Evolutionary conservation across 2,329 filamentous ascomycete genomes (phyloP).

Genomic region (Venturia effusa): DNA sequence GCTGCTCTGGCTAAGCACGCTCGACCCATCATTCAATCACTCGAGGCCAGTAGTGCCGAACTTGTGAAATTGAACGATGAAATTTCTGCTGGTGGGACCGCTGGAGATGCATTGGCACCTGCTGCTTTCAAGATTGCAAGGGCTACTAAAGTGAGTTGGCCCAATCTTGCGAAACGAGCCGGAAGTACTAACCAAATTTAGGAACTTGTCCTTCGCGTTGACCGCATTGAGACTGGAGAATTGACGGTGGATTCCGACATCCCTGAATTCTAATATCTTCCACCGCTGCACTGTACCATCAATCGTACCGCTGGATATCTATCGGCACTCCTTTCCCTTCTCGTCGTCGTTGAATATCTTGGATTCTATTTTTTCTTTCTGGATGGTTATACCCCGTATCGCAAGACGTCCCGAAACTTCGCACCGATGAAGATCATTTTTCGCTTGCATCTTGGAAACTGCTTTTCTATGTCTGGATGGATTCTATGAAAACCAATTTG

Average conservation of each 20-base stretch:
- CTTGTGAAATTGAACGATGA: slow-evolving; percentile 36
- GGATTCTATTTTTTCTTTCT: neutral
- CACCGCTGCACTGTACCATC: neutral
- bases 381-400: neutral
- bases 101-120: slow-evolving; percentile 52
- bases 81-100: neutral
- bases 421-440: neutral
- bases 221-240: slow-evolving; percentile 29
- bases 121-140: slow-evolving; percentile 80
- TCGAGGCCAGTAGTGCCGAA: slow-evolving; percentile 56
- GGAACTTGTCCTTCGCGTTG: slow-evolving; percentile 31
- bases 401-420: neutral
- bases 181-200: slow-evolving; percentile 16
- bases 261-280: slow-evolving; percentile 10
- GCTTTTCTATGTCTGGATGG: neutral
- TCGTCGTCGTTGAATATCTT: neutral
- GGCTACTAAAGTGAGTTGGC: slow-evolving; percentile 54
- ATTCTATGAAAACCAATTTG: no score
- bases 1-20: slow-evolving; percentile 41
- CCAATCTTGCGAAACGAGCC: neutral
- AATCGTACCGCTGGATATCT: neutral
- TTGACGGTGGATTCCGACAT: slow-evolving; percentile 11
- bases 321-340: neutral
- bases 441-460: neutral
- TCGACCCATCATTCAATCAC: slow-evolving; percentile 40